Percentiles rank a stretch among this genome's conserved stretches.
Conservation (phyloP, 345 rosid species). For the Bretschneidera sinensis region DNA sequence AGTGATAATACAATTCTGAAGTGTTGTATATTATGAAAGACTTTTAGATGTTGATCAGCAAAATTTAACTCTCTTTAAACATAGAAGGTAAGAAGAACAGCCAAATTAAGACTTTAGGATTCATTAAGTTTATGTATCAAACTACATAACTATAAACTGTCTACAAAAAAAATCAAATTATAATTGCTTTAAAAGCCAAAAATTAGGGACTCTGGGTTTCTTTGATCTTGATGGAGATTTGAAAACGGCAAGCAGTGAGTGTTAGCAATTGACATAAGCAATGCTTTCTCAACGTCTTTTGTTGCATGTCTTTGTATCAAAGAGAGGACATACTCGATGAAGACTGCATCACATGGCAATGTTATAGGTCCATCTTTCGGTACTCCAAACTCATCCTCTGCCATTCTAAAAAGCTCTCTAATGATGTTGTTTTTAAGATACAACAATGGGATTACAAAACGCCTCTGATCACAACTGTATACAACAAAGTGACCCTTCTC, state of each 20-base stretch:
- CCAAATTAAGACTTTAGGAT: not conserved
- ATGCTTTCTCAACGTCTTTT: conserved; percentile 27
- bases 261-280: not conserved
- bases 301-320: conserved; percentile 17
- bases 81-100: too few species aligned
- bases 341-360: conserved; percentile 25
- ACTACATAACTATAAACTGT: not conserved
- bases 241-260: not conserved
- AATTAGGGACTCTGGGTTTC: not conserved
- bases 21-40: not conserved
- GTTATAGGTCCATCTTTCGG: conserved; percentile 27
- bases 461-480: conserved; percentile 23
- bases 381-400: conserved; percentile 36
- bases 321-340: conserved; percentile 22
- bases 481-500: conserved; percentile 30
- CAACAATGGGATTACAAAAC: conserved; percentile 20
- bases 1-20: too few species aligned
- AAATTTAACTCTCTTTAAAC: not conserved
- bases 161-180: not conserved
- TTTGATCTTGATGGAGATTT: not conserved
- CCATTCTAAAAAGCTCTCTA: conserved; percentile 31
- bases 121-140: not conserved
- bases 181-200: not conserved
- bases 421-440: conserved; percentile 22
- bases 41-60: not conserved